A percentile compares a stretch with the other conserved stretches of the same genome.
Evolutionary conservation across 2,329 filamentous ascomycete species (phyloP).

Genomic region (Magnaporthiopsis rhizophila): DNA sequence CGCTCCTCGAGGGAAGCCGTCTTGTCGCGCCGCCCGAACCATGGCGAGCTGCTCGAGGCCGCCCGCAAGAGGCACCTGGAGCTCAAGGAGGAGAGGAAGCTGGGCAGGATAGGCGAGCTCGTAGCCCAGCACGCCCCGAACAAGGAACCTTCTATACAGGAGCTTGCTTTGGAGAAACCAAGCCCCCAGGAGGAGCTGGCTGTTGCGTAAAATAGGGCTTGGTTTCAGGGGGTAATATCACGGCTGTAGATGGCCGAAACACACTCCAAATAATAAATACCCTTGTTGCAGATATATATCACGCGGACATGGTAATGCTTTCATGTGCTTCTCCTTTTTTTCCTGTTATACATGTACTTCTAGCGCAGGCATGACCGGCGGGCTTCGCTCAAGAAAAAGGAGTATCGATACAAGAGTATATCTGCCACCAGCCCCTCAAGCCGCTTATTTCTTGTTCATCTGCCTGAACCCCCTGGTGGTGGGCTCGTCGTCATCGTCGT

Average conservation of each 20-base stretch:
- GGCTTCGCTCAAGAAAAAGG: too few species aligned
- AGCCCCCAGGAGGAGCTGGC: neutral
- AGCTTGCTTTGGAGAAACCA: neutral
- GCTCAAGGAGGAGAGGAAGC: constrained; percentile 42
- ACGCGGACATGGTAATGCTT: neutral
- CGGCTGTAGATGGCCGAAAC: too few species aligned
- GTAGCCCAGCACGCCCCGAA: constrained; percentile 11
- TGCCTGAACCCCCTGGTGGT: constrained; percentile 42
- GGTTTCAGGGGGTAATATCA: too few species aligned
- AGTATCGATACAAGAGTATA: neutral
- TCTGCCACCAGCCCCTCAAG: too few species aligned
- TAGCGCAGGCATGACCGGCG: neutral
- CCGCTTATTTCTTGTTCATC: constrained; percentile 26
- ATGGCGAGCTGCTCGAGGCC: constrained; percentile 35
- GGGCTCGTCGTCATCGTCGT: constrained; percentile 25
- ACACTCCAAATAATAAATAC: too few species aligned
- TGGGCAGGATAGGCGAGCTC: constrained; percentile 29
- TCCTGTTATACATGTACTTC: neutral
- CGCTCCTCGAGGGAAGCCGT: constrained; percentile 35
- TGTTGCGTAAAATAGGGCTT: too few species aligned
- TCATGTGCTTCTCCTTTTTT: neutral
- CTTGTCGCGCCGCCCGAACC: constrained; percentile 38
- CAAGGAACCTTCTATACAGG: neutral
- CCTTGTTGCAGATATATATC: neutral
- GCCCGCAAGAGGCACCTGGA: constrained; percentile 44